A percentile compares a stretch with the other conserved stretches of the same genome.
Conservation (phyloP, 176 grass and related monocot species). For the Triticum turgidum region DNA sequence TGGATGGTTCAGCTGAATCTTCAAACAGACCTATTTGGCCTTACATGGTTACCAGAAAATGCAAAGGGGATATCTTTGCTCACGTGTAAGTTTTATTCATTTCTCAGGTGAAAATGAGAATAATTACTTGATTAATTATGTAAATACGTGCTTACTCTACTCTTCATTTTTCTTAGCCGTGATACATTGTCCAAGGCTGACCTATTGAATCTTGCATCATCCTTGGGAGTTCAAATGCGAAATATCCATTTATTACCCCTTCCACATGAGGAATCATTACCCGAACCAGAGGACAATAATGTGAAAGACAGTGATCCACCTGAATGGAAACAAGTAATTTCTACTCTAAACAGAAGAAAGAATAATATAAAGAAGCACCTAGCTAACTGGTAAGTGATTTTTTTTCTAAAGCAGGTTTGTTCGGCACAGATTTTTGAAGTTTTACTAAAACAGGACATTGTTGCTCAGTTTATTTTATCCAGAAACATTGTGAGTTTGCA, state of each 20-base stretch:
- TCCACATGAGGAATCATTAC: constrained; percentile 34
- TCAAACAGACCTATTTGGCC: constrained; percentile 68
- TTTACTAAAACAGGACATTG: constrained; percentile 10
- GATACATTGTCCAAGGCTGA: constrained; percentile 70
- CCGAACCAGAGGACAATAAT: constrained; percentile 17
- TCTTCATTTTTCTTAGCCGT: constrained; percentile 56
- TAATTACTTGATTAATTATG: constrained; percentile 24
- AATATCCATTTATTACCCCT: constrained; percentile 79
- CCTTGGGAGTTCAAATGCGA: constrained; percentile 82
- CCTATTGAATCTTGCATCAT: constrained; percentile 72
- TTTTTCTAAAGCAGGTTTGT: constrained; percentile 8
- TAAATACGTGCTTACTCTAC: neutral
- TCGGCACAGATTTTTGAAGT: constrained; percentile 4
- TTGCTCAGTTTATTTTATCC: neutral
- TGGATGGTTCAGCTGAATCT: constrained; percentile 37
- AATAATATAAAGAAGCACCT: constrained; percentile 66
- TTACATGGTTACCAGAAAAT: constrained; percentile 90
- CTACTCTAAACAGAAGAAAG: constrained; percentile 57
- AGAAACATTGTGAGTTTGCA: neutral
- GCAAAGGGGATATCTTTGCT: constrained; percentile 94
- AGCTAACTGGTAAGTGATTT: constrained; percentile 55
- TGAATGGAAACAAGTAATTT: constrained; percentile 70
- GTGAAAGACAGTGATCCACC: constrained; percentile 34
- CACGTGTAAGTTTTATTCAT: constrained; percentile 60
- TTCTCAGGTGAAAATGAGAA: constrained; percentile 3